A percentile compares a stretch with the other conserved stretches of the same genome.
phyloP scores from a whole-genome alignment of 306 rosid species.

The Castanea crenata region DNA sequence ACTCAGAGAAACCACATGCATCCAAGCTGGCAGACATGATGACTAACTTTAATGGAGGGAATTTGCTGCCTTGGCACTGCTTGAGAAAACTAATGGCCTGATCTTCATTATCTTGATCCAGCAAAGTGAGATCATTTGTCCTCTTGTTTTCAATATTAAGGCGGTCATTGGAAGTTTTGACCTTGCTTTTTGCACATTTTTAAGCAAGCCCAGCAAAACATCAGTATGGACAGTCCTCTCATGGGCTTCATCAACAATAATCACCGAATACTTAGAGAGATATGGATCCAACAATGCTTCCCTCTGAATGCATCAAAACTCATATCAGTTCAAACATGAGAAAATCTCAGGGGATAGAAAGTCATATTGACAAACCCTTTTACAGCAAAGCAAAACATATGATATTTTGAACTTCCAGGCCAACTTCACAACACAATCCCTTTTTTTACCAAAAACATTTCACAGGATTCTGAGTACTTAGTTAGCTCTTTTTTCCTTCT shows the following conservation, averaged over 20 bases:
- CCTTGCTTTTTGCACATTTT: constrained; percentile 75
- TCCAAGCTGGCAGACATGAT: constrained; percentile 98
- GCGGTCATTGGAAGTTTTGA: constrained; percentile 39
- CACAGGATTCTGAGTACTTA: too few relatives aligned
- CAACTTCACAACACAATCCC: too few relatives aligned
- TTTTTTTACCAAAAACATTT: too few relatives aligned
- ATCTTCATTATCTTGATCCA: constrained; percentile 41
- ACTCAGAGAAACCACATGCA: constrained; percentile 81
- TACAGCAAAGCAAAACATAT: background rate
- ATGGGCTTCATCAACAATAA: constrained; percentile 92
- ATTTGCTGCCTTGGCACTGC: constrained; percentile 46
- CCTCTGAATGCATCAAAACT: constrained; percentile 44
- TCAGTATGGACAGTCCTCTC: constrained; percentile 96
- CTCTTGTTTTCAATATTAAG: constrained; percentile 35
- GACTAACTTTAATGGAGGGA: constrained; percentile 70
- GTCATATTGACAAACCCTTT: background rate
- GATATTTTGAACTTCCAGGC: too few relatives aligned
- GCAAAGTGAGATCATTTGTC: constrained; percentile 25
- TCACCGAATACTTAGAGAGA: constrained; percentile 82
- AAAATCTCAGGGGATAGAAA: background rate
- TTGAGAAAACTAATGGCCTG: constrained; percentile 41
- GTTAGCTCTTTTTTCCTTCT: too few relatives aligned
- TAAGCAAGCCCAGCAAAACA: constrained; percentile 83
- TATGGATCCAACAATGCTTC: constrained; percentile 89
- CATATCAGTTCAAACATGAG: constrained; percentile 12